phyloP scores from a whole-genome alignment of 140 eudicot species.

The Erigeron philadelphicus region DNA sequence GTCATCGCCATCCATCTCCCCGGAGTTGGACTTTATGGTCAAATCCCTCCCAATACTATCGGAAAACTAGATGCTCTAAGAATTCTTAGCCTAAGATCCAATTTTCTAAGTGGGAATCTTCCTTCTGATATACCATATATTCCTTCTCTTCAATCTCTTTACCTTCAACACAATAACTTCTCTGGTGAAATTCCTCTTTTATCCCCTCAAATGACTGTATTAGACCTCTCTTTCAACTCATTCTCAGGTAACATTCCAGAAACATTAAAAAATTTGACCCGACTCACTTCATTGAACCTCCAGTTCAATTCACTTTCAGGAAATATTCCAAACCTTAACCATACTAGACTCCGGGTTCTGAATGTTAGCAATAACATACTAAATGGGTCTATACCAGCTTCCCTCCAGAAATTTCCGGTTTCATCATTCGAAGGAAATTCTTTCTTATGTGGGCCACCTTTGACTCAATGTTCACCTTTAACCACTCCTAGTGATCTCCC shows the following conservation, averaged over 20 bases:
- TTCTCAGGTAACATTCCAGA: constrained; percentile 48
- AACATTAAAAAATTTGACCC: constrained; percentile 32
- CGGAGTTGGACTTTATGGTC: constrained; percentile 71
- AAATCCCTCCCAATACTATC: constrained; percentile 50
- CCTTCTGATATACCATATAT: constrained; percentile 72
- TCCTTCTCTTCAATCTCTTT: constrained; percentile 65
- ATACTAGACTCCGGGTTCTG: constrained; percentile 45
- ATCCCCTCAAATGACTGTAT: constrained; percentile 38
- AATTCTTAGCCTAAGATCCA: constrained; percentile 71
- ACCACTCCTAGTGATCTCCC: constrained; percentile 26
- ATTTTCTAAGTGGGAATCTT: constrained; percentile 58
- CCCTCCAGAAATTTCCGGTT: constrained; percentile 59
- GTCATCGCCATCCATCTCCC: constrained; percentile 73
- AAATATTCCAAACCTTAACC: constrained; percentile 45
- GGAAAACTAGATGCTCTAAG: constrained; percentile 60
- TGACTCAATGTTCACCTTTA: constrained; percentile 39
- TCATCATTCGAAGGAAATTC: constrained; percentile 71
- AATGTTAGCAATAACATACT: constrained; percentile 63
- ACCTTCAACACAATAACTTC: constrained; percentile 73
- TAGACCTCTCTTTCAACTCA: constrained; percentile 75
- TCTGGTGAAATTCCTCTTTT: constrained; percentile 53
- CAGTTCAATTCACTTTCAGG: constrained; percentile 61
- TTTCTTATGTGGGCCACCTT: constrained; percentile 66
- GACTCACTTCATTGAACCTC: constrained; percentile 49
- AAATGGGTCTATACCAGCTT: constrained; percentile 56